phyloP scores from a whole-genome alignment of 2,329 filamentous ascomycete genomes.

The Neofusicoccum parvum region DNA sequence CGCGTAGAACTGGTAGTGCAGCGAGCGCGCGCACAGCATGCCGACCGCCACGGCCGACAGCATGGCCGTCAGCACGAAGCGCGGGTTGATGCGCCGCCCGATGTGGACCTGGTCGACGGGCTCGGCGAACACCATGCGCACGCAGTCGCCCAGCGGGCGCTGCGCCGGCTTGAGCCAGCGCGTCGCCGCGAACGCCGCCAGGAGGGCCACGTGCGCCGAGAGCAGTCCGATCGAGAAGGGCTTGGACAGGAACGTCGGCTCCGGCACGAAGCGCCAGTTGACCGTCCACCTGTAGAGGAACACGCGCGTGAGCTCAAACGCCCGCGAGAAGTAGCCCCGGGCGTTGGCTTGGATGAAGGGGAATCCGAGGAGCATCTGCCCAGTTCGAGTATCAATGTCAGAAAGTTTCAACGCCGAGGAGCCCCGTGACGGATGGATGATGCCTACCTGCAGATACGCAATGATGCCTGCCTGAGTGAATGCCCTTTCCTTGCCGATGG shows the following conservation, averaged over 20 bases:
- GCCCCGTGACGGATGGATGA: slow-evolving; percentile 29
- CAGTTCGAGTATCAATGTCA: not conserved
- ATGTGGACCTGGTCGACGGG: slow-evolving; percentile 57
- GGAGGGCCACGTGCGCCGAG: slow-evolving; percentile 63
- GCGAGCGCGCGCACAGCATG: slow-evolving; percentile 79
- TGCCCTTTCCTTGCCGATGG: slow-evolving; percentile 65
- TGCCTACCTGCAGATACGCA: slow-evolving; percentile 72
- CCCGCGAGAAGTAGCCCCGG: slow-evolving; percentile 73
- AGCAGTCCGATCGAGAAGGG: slow-evolving; percentile 71
- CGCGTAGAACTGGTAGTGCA: slow-evolving; percentile 95
- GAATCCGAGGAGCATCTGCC: slow-evolving; percentile 55
- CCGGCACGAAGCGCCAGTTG: slow-evolving; percentile 95
- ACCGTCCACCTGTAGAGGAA: slow-evolving; percentile 99
- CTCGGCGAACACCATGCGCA: slow-evolving; percentile 49
- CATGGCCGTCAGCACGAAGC: slow-evolving; percentile 75
- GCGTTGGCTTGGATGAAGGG: slow-evolving; percentile 72
- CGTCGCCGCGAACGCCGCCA: slow-evolving; percentile 65
- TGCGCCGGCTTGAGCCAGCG: slow-evolving; percentile 73
- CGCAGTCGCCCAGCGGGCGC: slow-evolving; percentile 59
- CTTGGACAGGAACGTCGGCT: slow-evolving; percentile 74
- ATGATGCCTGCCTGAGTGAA: slow-evolving; percentile 73
- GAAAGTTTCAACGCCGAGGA: no score
- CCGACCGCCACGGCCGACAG: slow-evolving; percentile 77
- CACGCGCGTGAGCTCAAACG: slow-evolving; percentile 87
- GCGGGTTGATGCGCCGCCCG: slow-evolving; percentile 63